Percentiles rank a stretch among this genome's conserved stretches.
Evolutionary conservation across 306 rosid genomes (phyloP).

Genomic region (peach (Prunus persica)): DNA sequence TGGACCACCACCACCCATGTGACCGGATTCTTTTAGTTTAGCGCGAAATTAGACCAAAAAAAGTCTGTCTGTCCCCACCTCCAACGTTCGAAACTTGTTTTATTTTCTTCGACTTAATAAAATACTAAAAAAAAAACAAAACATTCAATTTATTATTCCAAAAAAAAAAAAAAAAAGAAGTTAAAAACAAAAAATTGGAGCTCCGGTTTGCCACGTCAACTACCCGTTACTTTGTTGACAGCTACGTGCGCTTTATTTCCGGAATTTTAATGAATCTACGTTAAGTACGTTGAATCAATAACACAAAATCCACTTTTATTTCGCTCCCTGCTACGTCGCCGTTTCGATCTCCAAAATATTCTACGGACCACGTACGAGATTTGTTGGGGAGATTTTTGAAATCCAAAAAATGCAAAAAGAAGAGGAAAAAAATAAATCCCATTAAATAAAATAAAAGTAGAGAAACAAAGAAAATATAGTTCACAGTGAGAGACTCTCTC

Average conservation of each 20-base stretch:
- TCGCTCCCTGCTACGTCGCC: constrained; percentile 1
- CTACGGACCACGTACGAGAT: constrained; percentile 4
- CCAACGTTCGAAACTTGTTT: constrained; percentile 27
- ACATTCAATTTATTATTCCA: no score
- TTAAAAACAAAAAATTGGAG: not conserved
- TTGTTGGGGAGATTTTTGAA: not conserved
- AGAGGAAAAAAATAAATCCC: not conserved
- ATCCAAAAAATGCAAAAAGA: not conserved
- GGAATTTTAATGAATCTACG: not conserved
- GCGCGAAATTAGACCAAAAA: constrained; percentile 9
- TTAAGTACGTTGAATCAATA: not conserved
- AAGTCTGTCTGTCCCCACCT: constrained; percentile 25
- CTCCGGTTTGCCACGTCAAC: constrained; percentile 21
- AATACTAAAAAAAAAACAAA: not conserved
- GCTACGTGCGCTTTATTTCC: constrained; percentile 21
- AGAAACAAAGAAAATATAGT: not conserved
- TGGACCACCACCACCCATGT: not conserved
- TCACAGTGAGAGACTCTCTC: not conserved
- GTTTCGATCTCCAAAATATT: not conserved
- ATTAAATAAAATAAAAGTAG: not conserved
- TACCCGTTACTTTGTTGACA: constrained; percentile 21
- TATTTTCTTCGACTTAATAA: not conserved
- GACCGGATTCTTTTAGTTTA: not conserved
- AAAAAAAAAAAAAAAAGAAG: not conserved
- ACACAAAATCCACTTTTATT: not conserved